Base-by-base conservation (phyloP, 1,284 basidiomycete species). In the Cutaneotrichosporon sp. region DNA sequence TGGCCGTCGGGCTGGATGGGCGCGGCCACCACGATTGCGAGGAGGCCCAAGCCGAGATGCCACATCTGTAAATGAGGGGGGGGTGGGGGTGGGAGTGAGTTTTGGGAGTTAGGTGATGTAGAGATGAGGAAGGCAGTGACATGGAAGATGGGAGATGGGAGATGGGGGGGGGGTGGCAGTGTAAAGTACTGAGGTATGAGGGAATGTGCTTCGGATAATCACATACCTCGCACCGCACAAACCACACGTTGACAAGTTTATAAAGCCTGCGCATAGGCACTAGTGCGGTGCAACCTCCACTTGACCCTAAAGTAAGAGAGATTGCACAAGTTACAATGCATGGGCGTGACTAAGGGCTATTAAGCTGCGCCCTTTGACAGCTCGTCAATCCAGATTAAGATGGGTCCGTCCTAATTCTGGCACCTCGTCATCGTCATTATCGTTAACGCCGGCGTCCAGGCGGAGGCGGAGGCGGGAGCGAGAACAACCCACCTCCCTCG, bases 391-490 rank as follows among this genome's bases (percentile, higher is more conserved):
- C 30, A 30, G 4, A 1, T 9, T 30, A 22, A 10, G 22, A 13
- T 2, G 49, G 11, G 22, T 30, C 22, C n/a, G 34, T 36, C 34
- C 53, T 36, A 8, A 32, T 36, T 16, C 30, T 21, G 26, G 26
- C 26, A 26, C 26, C 26, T 26, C 26, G 36, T 38, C n/a, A 18
- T 9, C 18, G n/a, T 18, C 13, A 13, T 13, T 6, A 8, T 13
- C 40, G 40, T 46, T 18, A 56, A 22, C 55, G 55, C 55, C 55
- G 21, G 38, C 55, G 55, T 8, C 76, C 76, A 31, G 77, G 74
- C n/a, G 77, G 77, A 13, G 77, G 77, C 9, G 77, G 77, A 5
- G 77, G 77, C 3, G 76, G 76, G 31, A 79, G 60, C 16, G 72
- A 62, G 65, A 77, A 77, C 64, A 76, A 56, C 8, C 76, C 74